These are phyloP conservation scores for Dothideomycetes sp. DNA, from an alignment of 2,329 filamentous ascomycete genomes.

Conservation along the genomic window DNA sequence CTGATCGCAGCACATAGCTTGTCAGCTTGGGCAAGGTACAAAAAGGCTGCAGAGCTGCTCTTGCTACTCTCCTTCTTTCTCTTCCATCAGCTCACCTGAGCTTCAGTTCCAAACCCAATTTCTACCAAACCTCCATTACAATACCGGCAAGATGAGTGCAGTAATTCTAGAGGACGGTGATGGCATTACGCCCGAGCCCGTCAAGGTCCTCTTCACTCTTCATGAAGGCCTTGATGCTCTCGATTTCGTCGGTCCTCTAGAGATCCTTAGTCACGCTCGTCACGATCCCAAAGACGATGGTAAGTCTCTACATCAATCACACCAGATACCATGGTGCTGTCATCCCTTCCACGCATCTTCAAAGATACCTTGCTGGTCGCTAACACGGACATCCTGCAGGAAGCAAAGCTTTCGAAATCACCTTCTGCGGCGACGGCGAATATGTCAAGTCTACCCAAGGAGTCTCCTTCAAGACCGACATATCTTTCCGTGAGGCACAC, in stretches of 20 bases:
- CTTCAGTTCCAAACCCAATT: not conserved
- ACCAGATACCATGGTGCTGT: constrained; percentile 19
- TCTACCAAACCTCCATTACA: constrained; percentile 11
- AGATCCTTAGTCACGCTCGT: constrained; percentile 46
- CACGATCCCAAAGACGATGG: constrained; percentile 46
- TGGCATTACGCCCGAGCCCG: constrained; percentile 29
- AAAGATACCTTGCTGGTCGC: not conserved
- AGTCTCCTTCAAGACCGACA: constrained; percentile 62
- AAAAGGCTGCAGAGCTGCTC: constrained; percentile 3
- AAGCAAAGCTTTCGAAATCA: constrained; percentile 46
- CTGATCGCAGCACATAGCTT: too few species aligned
- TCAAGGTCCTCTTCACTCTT: constrained; percentile 54
- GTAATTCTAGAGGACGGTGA: constrained; percentile 34
- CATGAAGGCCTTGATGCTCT: constrained; percentile 48
- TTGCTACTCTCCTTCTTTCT: constrained; percentile 6
- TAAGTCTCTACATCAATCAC: constrained; percentile 27
- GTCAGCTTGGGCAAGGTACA: too few species aligned
- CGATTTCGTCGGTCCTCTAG: constrained; percentile 49
- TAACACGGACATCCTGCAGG: constrained; percentile 27
- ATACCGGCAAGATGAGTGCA: constrained; percentile 40
- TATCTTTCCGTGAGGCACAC: constrained; percentile 70
- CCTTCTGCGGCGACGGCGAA: constrained; percentile 39
- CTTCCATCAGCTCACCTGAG: constrained; percentile 11
- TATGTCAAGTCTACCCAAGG: constrained; percentile 51
- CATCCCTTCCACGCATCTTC: constrained; percentile 13